Evolutionary conservation across 1,284 basidiomycete genomes (phyloP).

Genomic region (Heterobasidion occidentale): DNA sequence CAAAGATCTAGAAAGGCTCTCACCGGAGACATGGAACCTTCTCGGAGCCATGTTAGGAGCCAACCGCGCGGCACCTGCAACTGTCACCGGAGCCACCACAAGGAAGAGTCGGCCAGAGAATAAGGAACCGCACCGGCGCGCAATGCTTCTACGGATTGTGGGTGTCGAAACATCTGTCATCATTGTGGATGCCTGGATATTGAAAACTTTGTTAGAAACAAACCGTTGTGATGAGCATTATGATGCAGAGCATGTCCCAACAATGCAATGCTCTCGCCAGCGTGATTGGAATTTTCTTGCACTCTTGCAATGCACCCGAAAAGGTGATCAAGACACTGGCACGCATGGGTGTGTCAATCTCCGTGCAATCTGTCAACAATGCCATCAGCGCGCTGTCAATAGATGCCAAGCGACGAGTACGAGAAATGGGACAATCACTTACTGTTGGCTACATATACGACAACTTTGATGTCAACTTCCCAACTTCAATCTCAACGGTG

Average conservation of each 20-base stretch:
- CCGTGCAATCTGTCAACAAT: conserved; percentile 11
- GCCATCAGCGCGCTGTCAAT: neutral
- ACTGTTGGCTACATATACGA: conserved; percentile 14
- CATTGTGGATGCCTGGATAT: too few relatives aligned
- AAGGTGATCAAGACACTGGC: conserved; percentile 18
- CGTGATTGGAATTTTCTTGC: conserved; percentile 20
- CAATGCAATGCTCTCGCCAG: conserved; percentile 20
- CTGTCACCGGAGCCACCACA: too few relatives aligned
- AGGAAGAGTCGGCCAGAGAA: too few relatives aligned
- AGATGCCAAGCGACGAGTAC: neutral
- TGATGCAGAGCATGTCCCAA: conserved; percentile 21
- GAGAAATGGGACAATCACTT: neutral
- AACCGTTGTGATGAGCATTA: conserved; percentile 18
- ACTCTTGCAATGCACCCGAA: conserved; percentile 17
- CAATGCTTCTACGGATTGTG: too few relatives aligned
- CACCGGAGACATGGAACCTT: too few relatives aligned
- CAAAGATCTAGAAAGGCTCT: too few relatives aligned
- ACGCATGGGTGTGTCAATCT: conserved; percentile 19
- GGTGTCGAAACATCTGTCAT: too few relatives aligned
- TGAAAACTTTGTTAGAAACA: conserved; percentile 14
- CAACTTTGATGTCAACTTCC: conserved; percentile 27
- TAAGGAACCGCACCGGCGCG: too few relatives aligned
- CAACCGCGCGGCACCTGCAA: too few relatives aligned
- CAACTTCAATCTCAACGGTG: conserved; percentile 10
- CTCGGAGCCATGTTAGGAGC: too few relatives aligned